Evolutionary conservation across 331 rosid genomes (phyloP).

Genomic region (Pyracantha coccinea): DNA sequence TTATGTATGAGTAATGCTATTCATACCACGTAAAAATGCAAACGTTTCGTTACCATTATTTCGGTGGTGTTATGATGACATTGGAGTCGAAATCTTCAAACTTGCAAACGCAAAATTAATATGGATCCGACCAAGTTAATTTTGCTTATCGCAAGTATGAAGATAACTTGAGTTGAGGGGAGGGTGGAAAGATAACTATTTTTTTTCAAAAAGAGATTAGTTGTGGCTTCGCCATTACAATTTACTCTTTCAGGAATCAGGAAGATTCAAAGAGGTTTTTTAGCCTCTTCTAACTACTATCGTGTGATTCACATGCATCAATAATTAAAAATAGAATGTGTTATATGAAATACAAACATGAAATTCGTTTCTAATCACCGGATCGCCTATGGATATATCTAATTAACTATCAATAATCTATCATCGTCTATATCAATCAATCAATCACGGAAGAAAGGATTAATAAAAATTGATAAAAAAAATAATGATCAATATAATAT

Average conservation of each 20-base stretch:
- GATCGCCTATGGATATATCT: neutral
- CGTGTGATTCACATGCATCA: no score
- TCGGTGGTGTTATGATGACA: neutral
- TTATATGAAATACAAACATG: no score
- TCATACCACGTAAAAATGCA: neutral
- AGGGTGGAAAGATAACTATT: no score
- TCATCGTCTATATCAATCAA: neutral
- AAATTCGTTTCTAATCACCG: no score
- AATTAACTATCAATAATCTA: neutral
- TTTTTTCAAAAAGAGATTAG: no score
- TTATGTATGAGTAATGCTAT: no score
- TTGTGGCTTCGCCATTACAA: no score
- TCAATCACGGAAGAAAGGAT: neutral
- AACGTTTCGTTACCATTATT: neutral
- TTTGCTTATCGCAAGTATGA: neutral
- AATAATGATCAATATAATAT: neutral
- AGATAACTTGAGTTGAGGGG: neutral
- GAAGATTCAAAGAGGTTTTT: no score
- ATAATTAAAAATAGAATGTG: rapidly evolving
- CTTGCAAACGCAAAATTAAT: neutral
- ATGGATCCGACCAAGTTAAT: neutral
- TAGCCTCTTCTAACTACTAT: rapidly evolving
- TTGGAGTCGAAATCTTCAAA: neutral
- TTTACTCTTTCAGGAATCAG: no score
- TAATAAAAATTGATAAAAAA: neutral